These are phyloP conservation scores for Haplosporangium sp. DNA, from an alignment of 371 early-diverging fungal genomes.

Conservation along the genomic window DNA sequence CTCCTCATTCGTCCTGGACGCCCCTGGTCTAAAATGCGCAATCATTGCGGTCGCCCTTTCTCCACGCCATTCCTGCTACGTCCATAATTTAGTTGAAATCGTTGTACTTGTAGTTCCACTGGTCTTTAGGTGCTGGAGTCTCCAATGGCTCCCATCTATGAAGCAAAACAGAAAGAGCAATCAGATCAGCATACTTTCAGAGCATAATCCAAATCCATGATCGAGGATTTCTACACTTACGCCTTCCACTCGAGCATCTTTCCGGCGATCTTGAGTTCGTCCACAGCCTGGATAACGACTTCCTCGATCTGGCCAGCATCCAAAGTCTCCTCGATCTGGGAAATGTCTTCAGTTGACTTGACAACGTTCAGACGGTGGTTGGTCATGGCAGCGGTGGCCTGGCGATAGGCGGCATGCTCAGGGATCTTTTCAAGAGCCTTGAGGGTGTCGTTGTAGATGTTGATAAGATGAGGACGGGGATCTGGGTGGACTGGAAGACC, in stretches of 20 bases:
- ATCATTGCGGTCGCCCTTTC: too few relatives aligned
- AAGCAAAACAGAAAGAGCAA: background rate
- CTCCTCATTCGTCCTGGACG: background rate
- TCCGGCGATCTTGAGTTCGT: conserved; percentile 81
- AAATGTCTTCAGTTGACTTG: conserved; percentile 75
- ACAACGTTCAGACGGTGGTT: conserved; percentile 80
- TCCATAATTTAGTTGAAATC: conserved; percentile 36
- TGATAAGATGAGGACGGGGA: conserved; percentile 88
- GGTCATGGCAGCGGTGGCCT: conserved; percentile 83
- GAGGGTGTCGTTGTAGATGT: conserved; percentile 81
- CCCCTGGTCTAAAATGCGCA: conserved; percentile 8
- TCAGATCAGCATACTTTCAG: background rate
- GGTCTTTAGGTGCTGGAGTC: conserved; percentile 80
- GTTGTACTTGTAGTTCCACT: conserved; percentile 79
- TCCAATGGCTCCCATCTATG: conserved; percentile 82
- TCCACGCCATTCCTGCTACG: too few relatives aligned
- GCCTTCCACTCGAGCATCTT: conserved; percentile 92
- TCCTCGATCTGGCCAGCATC: conserved; percentile 92
- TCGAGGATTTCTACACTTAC: conserved; percentile 56
- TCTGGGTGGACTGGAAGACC: conserved; percentile 90
- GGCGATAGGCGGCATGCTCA: conserved; percentile 81
- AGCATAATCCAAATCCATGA: background rate
- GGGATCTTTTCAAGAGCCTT: conserved; percentile 80
- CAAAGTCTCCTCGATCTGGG: conserved; percentile 81
- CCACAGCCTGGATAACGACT: conserved; percentile 87